phyloP scores from a whole-genome alignment of 768 basidiomycete genomes.

The Imleria badia region DNA sequence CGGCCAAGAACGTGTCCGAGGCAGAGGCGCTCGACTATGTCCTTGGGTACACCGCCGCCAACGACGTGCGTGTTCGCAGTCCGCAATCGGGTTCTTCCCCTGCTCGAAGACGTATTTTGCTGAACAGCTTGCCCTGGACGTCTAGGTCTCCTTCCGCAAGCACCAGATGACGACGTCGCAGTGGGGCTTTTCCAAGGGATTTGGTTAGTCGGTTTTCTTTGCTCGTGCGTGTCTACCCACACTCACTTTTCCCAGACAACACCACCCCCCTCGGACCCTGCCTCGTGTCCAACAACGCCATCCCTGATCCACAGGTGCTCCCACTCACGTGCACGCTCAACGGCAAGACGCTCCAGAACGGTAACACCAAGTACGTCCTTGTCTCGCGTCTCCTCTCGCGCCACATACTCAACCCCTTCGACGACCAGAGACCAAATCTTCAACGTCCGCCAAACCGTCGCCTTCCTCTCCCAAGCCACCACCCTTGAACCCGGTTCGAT shows the following conservation, averaged over 20 bases:
- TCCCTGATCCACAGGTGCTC: slow-evolving; percentile 67
- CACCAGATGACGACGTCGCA: slow-evolving; percentile 80
- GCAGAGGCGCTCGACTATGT: slow-evolving; percentile 84
- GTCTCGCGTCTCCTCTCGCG: neutral
- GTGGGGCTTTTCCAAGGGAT: slow-evolving; percentile 87
- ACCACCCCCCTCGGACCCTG: slow-evolving; percentile 76
- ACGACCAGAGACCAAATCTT: slow-evolving; percentile 74
- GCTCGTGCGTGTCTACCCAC: neutral
- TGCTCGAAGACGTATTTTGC: neutral
- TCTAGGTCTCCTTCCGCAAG: slow-evolving; percentile 70
- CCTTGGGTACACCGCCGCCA: slow-evolving; percentile 77
- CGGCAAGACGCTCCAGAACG: slow-evolving; percentile 67
- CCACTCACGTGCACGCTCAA: slow-evolving; percentile 66
- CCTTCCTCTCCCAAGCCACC: slow-evolving; percentile 82
- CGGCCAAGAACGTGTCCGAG: slow-evolving; percentile 77
- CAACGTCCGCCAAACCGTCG: slow-evolving; percentile 69
- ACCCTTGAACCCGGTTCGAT: slow-evolving; percentile 79
- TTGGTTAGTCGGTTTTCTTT: slow-evolving; percentile 47
- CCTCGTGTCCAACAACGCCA: slow-evolving; percentile 62
- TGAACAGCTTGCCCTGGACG: neutral
- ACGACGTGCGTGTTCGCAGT: slow-evolving; percentile 52
- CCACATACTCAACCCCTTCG: neutral
- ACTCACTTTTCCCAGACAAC: slow-evolving; percentile 23
- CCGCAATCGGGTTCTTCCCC: neutral
- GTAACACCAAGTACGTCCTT: slow-evolving; percentile 61